Base-by-base conservation (phyloP, 768 basidiomycete genomes). In the Boletus subparvulus region DNA sequence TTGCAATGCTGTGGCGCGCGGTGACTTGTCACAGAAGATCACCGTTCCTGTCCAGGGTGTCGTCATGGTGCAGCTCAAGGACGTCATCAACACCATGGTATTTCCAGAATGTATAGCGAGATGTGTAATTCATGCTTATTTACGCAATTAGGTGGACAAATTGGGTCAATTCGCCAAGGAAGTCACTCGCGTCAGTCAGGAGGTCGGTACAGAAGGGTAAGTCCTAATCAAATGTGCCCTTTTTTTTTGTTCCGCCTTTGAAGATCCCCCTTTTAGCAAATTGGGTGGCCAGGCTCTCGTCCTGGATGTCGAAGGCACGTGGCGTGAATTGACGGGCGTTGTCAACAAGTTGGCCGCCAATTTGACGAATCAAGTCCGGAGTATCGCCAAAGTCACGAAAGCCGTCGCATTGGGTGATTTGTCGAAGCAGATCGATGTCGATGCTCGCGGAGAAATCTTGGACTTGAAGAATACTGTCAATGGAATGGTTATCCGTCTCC, bases 141-240 rank as follows among this genome's bases (percentile, higher is more conserved):
- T 50, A 36, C 56, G 21, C 32, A 40, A 47, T 50, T 50, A 81
- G 84, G 84, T 85, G 60, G 85, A 86, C 68, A 80, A 83, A 64
- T 78, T 98, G 30, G 85, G 88, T 54, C 87, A 90, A 65, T 96
- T 98, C 72, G 94, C 95, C 36, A 87, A 87, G 68, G 92, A 94
- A 70, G 92, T 94, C 37, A 94, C 92, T 56, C 83, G 93, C 56
- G 89, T 91, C 55, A 83, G 82, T 62, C 86, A 87, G 69, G 89
- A 91, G 69, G 94, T 96, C 70, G 89, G 89, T 21, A 90, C 87
- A 53, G 87, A 89, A 79, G 85, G 83, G 83, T 84, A 52, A 73
- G 69, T 41, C 48, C 69, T 66, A 40, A 65, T 47, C 26, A 47
- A 16, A 36, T 44, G 0, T 52, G n/a, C 54, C 37, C 21, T 21